Conservation (phyloP, 805 yeast species). For the Schwanniomyces sp. region DNA sequence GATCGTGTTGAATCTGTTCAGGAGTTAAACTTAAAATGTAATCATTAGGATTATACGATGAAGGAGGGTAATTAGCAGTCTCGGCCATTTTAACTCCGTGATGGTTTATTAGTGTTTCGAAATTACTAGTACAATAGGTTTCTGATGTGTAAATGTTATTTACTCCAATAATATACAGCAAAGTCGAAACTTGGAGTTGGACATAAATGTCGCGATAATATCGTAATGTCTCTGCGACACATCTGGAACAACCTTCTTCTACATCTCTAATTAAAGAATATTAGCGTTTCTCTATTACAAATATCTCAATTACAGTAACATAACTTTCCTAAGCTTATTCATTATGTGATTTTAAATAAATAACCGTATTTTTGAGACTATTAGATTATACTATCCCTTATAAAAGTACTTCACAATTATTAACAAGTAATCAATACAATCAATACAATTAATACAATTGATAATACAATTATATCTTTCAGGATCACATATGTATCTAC, state of each 20-base stretch:
- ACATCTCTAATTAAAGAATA: no score
- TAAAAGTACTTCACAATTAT: no score
- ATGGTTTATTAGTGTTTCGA: neutral
- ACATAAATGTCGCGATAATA: neutral
- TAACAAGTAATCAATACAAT: no score
- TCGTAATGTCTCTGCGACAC: neutral
- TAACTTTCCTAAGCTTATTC: no score
- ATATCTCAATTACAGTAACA: no score
- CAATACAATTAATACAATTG: no score
- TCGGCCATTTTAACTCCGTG: neutral
- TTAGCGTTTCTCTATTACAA: no score
- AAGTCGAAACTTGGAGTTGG: neutral
- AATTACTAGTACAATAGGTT: neutral
- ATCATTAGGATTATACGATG: slow-evolving; percentile 41
- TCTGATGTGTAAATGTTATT: neutral
- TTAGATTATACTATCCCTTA: no score
- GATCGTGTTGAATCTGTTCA: slow-evolving; percentile 56
- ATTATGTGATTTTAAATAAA: no score
- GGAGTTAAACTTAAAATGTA: slow-evolving; percentile 39
- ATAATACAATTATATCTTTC: no score
- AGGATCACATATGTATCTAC: no score
- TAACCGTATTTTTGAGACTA: no score
- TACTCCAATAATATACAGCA: neutral
- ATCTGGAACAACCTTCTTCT: neutral
- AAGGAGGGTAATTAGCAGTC: slow-evolving; percentile 7